phyloP scores from a whole-genome alignment of 371 early-diverging fungal species.

The Phascolomyces articulosus region DNA sequence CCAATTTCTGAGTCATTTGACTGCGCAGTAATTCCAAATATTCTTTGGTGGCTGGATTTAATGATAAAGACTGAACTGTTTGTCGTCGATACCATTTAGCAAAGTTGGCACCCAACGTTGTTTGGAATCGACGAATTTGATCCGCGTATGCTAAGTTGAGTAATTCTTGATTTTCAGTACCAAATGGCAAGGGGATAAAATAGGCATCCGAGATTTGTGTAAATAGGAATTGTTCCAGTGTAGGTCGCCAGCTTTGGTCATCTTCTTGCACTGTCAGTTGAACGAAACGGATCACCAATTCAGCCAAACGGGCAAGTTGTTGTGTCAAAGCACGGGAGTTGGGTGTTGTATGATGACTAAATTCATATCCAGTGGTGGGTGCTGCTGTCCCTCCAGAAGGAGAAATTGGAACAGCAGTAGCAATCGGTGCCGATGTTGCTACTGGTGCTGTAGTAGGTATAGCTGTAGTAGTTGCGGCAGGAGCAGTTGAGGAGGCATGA shows the following conservation, averaged over 20 bases:
- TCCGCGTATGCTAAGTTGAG: constrained; percentile 52
- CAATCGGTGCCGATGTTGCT: no score
- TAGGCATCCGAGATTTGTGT: constrained; percentile 35
- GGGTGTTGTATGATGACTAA: constrained; percentile 7
- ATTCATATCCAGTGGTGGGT: neutral
- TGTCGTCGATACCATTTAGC: constrained; percentile 57
- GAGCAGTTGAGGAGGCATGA: neutral
- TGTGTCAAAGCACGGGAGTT: constrained; percentile 43
- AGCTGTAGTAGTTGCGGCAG: neutral
- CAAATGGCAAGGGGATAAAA: constrained; percentile 47
- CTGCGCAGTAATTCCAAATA: constrained; percentile 37
- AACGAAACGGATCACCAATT: constrained; percentile 35
- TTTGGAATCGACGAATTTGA: constrained; percentile 51
- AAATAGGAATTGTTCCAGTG: constrained; percentile 37
- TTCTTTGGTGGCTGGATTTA: constrained; percentile 52
- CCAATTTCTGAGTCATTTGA: constrained; percentile 24
- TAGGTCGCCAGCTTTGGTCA: constrained; percentile 9
- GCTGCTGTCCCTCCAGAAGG: neutral
- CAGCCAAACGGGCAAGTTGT: constrained; percentile 38
- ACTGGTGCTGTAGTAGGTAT: neutral
- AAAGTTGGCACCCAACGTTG: constrained; percentile 47
- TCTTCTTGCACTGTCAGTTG: constrained; percentile 11
- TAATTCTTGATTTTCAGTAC: constrained; percentile 50
- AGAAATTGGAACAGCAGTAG: neutral
- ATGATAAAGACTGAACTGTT: constrained; percentile 49